phyloP scores from a whole-genome alignment of 2,329 filamentous ascomycete species.

The Colletotrichum incanum region DNA sequence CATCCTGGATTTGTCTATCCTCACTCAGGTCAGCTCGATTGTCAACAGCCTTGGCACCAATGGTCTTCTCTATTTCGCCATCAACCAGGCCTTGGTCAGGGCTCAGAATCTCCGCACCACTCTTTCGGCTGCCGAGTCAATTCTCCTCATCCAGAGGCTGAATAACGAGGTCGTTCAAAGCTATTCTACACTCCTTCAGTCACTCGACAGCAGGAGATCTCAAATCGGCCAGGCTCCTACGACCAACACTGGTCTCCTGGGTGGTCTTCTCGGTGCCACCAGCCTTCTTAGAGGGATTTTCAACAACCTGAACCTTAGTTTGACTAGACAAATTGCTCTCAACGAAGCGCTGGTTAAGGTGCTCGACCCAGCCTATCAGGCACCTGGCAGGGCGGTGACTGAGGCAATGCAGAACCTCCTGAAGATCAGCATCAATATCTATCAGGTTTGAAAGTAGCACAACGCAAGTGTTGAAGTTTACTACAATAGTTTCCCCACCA shows the following conservation, averaged over 20 bases:
- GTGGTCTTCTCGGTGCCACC: background rate
- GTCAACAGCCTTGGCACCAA: background rate
- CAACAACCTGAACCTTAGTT: background rate
- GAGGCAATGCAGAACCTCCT: background rate
- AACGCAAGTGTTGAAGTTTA: background rate
- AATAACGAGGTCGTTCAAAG: conserved; percentile 5
- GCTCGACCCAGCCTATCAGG: background rate
- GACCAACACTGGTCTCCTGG: background rate
- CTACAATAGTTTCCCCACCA: background rate
- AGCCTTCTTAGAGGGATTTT: background rate
- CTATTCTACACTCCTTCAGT: background rate
- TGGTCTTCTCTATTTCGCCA: background rate
- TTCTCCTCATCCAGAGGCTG: background rate
- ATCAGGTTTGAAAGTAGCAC: too few relatives aligned
- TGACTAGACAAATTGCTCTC: background rate
- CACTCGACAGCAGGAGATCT: background rate
- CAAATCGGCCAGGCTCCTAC: background rate
- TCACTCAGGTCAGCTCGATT: background rate
- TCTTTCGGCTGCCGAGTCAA: background rate
- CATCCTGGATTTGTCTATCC: background rate
- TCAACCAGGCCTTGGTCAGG: background rate
- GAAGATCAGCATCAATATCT: background rate
- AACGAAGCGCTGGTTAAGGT: background rate
- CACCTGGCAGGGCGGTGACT: background rate
- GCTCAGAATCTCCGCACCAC: background rate